Evolutionary conservation across 148 eudicot genomes (phyloP).

Genomic region (Rhododendron simsii): DNA sequence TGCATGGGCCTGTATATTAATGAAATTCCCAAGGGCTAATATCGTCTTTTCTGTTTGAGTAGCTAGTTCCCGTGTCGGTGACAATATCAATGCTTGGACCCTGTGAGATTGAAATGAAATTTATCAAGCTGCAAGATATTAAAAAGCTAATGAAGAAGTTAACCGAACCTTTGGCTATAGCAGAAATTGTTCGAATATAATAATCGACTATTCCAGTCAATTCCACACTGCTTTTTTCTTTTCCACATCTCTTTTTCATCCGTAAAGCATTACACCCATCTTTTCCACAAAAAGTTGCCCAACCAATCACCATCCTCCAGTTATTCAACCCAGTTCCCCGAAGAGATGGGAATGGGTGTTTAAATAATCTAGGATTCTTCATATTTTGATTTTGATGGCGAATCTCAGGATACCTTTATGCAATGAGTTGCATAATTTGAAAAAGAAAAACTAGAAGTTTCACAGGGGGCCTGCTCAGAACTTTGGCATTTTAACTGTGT

Average conservation of each 20-base stretch:
- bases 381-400: neutral
- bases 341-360: neutral
- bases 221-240: neutral
- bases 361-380: neutral
- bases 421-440: neutral
- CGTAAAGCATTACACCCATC: neutral
- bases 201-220: neutral
- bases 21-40: constrained; percentile 67
- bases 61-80: constrained; percentile 93
- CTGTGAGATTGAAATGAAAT: constrained; percentile 24
- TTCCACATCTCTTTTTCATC: neutral
- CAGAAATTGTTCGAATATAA: neutral
- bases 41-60: constrained; percentile 80
- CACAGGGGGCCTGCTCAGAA: neutral
- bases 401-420: neutral
- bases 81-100: constrained; percentile 87
- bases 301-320: neutral
- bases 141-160: neutral
- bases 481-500: neutral
- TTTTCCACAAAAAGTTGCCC: neutral
- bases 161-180: neutral
- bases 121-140: neutral
- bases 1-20: constrained; percentile 83
- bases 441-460: neutral
- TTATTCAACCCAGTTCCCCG: neutral